phyloP scores from a whole-genome alignment of 768 basidiomycete genomes.

The Russula sp. region DNA sequence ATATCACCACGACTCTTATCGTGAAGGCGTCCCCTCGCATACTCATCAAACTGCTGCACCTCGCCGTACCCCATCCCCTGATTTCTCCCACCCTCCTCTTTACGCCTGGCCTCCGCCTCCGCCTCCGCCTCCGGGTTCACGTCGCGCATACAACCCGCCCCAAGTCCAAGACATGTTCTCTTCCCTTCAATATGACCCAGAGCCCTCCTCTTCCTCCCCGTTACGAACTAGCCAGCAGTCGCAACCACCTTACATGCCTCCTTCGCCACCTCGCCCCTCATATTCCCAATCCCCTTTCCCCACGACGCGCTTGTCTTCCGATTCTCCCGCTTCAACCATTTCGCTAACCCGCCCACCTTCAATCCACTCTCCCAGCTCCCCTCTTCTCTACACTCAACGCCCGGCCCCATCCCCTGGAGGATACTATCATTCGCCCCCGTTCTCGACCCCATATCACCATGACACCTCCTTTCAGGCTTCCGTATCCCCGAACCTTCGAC shows the following conservation, averaged over 20 bases:
- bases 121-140: background rate
- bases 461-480: slow-evolving; percentile 3
- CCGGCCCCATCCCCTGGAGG: background rate
- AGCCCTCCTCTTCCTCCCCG: background rate
- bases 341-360: slow-evolving; percentile 15
- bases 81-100: background rate
- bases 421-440: slow-evolving; percentile 11
- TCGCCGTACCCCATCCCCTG: slow-evolving; percentile 27
- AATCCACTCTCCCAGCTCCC: slow-evolving; percentile 10
- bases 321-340: slow-evolving; percentile 12
- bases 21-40: slow-evolving; percentile 22
- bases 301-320: slow-evolving; percentile 11
- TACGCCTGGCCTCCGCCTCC: slow-evolving; percentile 12
- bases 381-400: slow-evolving; percentile 17
- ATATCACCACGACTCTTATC: slow-evolving; percentile 15
- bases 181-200: slow-evolving; percentile 1
- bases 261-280: slow-evolving; percentile 13
- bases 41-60: slow-evolving; percentile 23
- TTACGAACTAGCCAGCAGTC: slow-evolving; percentile 14
- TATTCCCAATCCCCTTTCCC: slow-evolving; percentile 17
- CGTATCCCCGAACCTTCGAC: slow-evolving; percentile 16
- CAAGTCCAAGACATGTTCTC: slow-evolving; percentile 9
- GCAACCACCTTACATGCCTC: background rate
- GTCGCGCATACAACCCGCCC: slow-evolving; percentile 9
- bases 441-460: slow-evolving; percentile 1